These are phyloP conservation scores for Alternaria sp. DNA, from an alignment of 2,329 filamentous ascomycete genomes.

Conservation along the genomic window DNA sequence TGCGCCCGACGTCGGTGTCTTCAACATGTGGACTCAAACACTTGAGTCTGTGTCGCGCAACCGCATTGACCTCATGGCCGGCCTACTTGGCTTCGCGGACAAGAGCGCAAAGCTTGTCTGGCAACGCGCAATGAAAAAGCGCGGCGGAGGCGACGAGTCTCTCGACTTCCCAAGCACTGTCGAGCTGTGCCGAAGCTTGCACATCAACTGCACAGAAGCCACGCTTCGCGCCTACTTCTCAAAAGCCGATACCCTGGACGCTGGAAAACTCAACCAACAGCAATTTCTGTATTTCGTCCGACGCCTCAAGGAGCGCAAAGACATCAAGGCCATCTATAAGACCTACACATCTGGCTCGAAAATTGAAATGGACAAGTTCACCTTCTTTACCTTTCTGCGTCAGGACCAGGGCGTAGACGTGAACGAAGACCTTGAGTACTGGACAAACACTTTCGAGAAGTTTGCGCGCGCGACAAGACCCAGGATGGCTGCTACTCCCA, in stretches of 20 bases:
- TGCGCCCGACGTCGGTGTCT: slow-evolving; percentile 74
- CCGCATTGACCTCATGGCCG: slow-evolving; percentile 88
- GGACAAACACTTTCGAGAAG: slow-evolving; percentile 76
- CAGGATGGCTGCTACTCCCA: slow-evolving; percentile 51
- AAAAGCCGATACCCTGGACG: slow-evolving; percentile 70
- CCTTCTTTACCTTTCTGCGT: slow-evolving; percentile 79
- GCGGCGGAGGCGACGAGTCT: slow-evolving; percentile 69
- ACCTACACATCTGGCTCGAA: slow-evolving; percentile 64
- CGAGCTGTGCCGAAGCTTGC: slow-evolving; percentile 84
- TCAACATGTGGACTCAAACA: slow-evolving; percentile 82
- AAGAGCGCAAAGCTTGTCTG: slow-evolving; percentile 85
- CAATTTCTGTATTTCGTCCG: slow-evolving; percentile 87
- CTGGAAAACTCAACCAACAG: slow-evolving; percentile 74
- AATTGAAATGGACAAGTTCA: slow-evolving; percentile 70
- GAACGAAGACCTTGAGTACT: slow-evolving; percentile 68
- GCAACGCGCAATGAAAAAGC: slow-evolving; percentile 80
- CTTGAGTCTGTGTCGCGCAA: slow-evolving; percentile 85
- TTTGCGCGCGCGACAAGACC: slow-evolving; percentile 59
- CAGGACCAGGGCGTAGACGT: slow-evolving; percentile 80
- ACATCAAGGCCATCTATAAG: slow-evolving; percentile 78
- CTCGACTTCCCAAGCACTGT: slow-evolving; percentile 82
- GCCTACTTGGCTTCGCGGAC: slow-evolving; percentile 77
- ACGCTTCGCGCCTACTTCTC: slow-evolving; percentile 78
- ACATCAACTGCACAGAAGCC: slow-evolving; percentile 85
- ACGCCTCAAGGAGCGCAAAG: slow-evolving; percentile 82